Evolutionary conservation across 345 rosid genomes (phyloP), one percentile per base, ranked within the genome.

Genomic region (Atalantia buxifolia): DNA sequence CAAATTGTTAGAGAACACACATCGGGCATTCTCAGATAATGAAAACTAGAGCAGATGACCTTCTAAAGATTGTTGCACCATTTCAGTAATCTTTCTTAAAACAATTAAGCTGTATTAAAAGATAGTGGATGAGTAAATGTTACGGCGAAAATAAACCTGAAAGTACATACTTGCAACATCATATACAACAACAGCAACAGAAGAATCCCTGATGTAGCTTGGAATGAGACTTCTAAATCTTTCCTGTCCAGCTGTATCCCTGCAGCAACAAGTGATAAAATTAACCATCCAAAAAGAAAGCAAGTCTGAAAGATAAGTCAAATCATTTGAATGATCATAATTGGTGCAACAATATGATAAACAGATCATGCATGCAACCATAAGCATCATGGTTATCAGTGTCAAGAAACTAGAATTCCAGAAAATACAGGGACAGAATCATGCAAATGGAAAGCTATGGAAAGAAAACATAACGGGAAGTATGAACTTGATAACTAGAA

Each of bases 141-240:
- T 27, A 48, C 38, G 19, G 35, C 6, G 14, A 53, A 45, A 4
- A 9, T 21, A 75, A 57, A 42, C 71, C 33, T 71, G 59, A 81
- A 69, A 48, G 45, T 27, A 78, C 93, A 76, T 87, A 92, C 97
- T 92, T 76, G 95, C 97, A 76, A 92, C 97, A 84, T 90, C 97
- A 84, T 85, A 92, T 13, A 91, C 97, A 68, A 92, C 90, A 75
- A 92, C 97, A 50, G 97, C 97, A 59, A 91, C 97, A 30, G 95
- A 92, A 31, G 97, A 92, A 73, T 92, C 95, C 88, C 97, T 86
- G 55, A 92, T 92, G 42, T 92, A 92, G 80, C 97, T 92, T 2
- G 97, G 97, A 85, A 92, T 92, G 76, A 92, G 97, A 88, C 97
- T 92, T 85, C 97, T 91, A 81, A 92, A 92, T 77, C 95, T 83